phyloP scores from a whole-genome alignment of 208 protist species.

The Trypanosoma boissoni region DNA sequence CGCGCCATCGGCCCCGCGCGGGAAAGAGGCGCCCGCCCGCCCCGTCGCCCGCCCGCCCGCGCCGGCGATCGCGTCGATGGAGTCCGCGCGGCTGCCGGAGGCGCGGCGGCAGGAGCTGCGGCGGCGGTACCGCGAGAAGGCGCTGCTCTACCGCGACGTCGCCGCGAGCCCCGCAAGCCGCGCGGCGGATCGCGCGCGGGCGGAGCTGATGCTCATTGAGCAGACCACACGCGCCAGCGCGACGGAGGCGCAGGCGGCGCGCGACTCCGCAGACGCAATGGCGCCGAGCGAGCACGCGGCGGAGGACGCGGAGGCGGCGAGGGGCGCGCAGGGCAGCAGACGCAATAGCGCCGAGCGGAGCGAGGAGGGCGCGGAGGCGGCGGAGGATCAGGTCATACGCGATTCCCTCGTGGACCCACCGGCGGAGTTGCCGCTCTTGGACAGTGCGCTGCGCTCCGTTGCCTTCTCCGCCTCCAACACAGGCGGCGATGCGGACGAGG shows the following conservation, averaged over 20 bases:
- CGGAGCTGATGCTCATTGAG: slow-evolving; percentile 77
- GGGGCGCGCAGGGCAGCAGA: no score
- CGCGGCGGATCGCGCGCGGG: slow-evolving; percentile 52
- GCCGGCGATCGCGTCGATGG: slow-evolving; percentile 50
- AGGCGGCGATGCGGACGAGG: background rate
- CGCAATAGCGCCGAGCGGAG: no score
- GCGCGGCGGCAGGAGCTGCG: slow-evolving; percentile 52
- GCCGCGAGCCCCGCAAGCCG: slow-evolving; percentile 52
- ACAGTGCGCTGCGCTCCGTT: background rate
- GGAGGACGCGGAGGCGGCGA: no score
- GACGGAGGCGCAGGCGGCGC: no score
- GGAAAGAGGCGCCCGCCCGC: no score
- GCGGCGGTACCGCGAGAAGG: slow-evolving; percentile 61
- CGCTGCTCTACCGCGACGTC: slow-evolving; percentile 51
- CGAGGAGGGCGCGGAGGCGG: no score
- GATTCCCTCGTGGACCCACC: no score
- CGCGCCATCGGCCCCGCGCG: no score
- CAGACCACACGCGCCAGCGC: slow-evolving; percentile 13
- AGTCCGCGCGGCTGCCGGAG: slow-evolving; percentile 28
- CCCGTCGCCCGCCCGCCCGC: slow-evolving; percentile 41
- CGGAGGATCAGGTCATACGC: no score
- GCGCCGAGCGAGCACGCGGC: no score
- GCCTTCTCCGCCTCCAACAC: background rate
- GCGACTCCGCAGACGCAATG: no score
- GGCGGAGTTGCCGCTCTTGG: no score